phyloP scores from a whole-genome alignment of 2,329 filamentous ascomycete genomes.

The Biscogniauxia sp. region DNA sequence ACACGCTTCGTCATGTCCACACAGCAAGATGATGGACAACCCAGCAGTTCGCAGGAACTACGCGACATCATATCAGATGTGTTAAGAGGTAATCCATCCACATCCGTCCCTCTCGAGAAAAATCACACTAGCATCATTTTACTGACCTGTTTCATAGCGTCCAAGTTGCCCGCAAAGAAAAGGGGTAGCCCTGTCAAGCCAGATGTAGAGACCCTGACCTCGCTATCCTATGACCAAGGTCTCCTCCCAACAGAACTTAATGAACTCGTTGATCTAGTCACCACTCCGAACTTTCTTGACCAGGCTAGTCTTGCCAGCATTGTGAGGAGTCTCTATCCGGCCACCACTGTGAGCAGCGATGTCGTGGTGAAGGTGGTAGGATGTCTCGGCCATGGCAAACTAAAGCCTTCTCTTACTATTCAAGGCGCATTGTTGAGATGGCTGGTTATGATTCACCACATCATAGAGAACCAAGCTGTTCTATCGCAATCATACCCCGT shows the following conservation, averaged over 20 bases:
- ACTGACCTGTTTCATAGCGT: conserved; percentile 41
- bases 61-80: neutral
- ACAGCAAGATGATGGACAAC: conserved; percentile 5
- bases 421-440: conserved; percentile 74
- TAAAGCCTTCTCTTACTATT: conserved; percentile 68
- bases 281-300: conserved; percentile 66
- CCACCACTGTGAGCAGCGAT: conserved; percentile 58
- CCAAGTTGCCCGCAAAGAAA: conserved; percentile 63
- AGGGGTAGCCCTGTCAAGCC: conserved; percentile 61
- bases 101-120: neutral
- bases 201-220: conserved; percentile 61
- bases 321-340: conserved; percentile 73
- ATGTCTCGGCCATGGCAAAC: conserved; percentile 72
- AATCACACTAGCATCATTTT: neutral
- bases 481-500: conserved; percentile 71
- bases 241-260: conserved; percentile 59
- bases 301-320: conserved; percentile 70
- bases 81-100: neutral
- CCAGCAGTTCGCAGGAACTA: neutral
- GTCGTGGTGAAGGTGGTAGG: conserved; percentile 66
- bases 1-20: conserved; percentile 11
- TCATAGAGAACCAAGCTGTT: conserved; percentile 60
- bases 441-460: conserved; percentile 73
- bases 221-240: conserved; percentile 65
- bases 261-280: conserved; percentile 65